Percentiles rank a stretch among this genome's conserved stretches.
Evolutionary conservation across 2,329 filamentous ascomycete species (phyloP).

Genomic region (Fulvia fulva): DNA sequence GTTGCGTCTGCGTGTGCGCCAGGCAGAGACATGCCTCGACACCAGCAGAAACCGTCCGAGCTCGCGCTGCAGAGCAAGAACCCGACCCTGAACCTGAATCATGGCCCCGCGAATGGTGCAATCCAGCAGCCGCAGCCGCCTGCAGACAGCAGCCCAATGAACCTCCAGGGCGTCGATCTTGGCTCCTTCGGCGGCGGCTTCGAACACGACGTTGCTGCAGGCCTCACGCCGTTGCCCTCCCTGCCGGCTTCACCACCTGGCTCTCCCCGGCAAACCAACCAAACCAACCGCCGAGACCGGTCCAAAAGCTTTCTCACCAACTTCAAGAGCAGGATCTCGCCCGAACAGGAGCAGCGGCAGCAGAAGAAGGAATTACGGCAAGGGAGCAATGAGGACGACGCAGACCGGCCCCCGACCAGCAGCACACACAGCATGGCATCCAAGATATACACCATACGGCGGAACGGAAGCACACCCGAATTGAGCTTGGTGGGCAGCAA

Average conservation of each 20-base stretch:
- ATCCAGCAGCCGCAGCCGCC: constrained; percentile 16
- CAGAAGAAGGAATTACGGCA: constrained; percentile 19
- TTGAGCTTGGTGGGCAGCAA: constrained; percentile 36
- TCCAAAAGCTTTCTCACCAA: constrained; percentile 28
- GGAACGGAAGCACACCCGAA: constrained; percentile 46
- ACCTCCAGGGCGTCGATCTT: constrained; percentile 35
- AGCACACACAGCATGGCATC: constrained; percentile 32
- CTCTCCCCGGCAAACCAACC: constrained; percentile 25
- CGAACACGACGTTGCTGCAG: constrained; percentile 24
- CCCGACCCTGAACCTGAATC: no score
- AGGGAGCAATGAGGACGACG: constrained; percentile 25
- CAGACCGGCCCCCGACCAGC: constrained; percentile 25
- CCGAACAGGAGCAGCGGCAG: constrained; percentile 14
- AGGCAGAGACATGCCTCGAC: constrained; percentile 31
- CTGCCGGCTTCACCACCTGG: constrained; percentile 29
- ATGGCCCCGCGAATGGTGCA: constrained; percentile 11
- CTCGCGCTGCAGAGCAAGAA: constrained; percentile 27
- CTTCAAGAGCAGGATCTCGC: constrained; percentile 25
- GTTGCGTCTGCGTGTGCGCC: constrained; percentile 5
- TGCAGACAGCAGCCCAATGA: constrained; percentile 33
- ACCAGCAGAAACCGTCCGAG: constrained; percentile 27
- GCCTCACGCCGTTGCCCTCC: constrained; percentile 22
- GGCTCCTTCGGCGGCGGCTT: constrained; percentile 35
- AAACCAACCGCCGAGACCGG: constrained; percentile 21
- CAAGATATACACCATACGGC: constrained; percentile 40